These are phyloP conservation scores for Aspergillus hancockii DNA, from an alignment of 495 filamentous ascomycete species.

Conservation along the genomic window DNA sequence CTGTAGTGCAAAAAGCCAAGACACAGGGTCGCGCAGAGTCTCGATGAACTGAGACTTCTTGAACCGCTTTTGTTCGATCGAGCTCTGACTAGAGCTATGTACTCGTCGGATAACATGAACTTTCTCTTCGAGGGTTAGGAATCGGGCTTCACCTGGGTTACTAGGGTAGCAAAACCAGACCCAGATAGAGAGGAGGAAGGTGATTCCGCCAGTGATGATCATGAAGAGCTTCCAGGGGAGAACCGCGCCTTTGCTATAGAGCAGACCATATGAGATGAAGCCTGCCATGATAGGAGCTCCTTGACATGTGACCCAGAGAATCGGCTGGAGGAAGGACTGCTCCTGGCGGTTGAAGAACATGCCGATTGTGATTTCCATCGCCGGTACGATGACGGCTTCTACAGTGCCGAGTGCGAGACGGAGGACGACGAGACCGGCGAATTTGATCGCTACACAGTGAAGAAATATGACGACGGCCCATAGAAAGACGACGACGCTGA, in stretches of 20 bases:
- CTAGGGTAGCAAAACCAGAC: constrained; percentile 22
- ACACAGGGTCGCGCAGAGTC: constrained; percentile 22
- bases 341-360: constrained; percentile 31
- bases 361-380: constrained; percentile 28
- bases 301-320: constrained; percentile 27
- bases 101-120: constrained; percentile 19
- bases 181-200: constrained; percentile 19
- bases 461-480: constrained; percentile 26
- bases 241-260: constrained; percentile 19
- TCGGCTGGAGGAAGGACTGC: constrained; percentile 24
- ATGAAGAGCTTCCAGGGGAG: constrained; percentile 32
- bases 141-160: constrained; percentile 20
- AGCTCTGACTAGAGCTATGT: constrained; percentile 16
- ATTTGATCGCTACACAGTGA: constrained; percentile 22
- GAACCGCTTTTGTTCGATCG: constrained; percentile 30
- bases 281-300: constrained; percentile 22
- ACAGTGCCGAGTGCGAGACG: constrained; percentile 22
- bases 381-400: constrained; percentile 26
- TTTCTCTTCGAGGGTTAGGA: constrained; percentile 21
- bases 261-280: constrained; percentile 28
- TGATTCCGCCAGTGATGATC: constrained; percentile 26
- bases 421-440: constrained; percentile 23
- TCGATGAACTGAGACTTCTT: constrained; percentile 23
- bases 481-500: constrained; percentile 19
- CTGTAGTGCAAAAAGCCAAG: constrained; percentile 27